Base-by-base conservation (phyloP, 2,329 filamentous ascomycete species). In the Xylariaceae sp. region DNA sequence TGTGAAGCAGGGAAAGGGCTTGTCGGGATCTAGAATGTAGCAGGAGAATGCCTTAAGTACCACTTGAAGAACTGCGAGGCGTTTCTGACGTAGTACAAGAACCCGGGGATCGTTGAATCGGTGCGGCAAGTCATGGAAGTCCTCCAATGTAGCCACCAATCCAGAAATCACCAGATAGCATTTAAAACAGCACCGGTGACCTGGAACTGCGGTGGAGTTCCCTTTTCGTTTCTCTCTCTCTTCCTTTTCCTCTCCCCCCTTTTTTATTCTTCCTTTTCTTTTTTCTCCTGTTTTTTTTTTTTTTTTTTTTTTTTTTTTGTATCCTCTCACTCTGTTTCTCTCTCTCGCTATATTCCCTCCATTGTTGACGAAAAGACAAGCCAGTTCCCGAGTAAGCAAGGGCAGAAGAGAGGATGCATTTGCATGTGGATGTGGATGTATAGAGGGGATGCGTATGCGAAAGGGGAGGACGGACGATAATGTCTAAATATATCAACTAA, bases 21-120 rank as follows among this genome's bases (percentile, higher is more conserved):
- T 49, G 47, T 54, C 54, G 54, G 60, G 52, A 56, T 46, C 44
- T 48, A 32, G 43, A 40, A 29, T 18, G 20, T 45, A 40, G 20
- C 46, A 23, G 49, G 44, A 48, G 42, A 46, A 45, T 44, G 54
- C 49, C 54, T 52, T 57, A 57, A 37, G 56, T 57, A 57, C 56
- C 59, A 52, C 56, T 51, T 53, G 54, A 55, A 41, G 54, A 51
- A 55, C 49, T 52, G 46, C 49, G 48, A 42, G 59, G 54, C 50
- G 54, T 51, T 52, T 54, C 51, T 60, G 56, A 57, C 57, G 46
- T 49, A 47, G 59, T 56, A 52, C 29, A 53, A 45, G 54, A 58
- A 62, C 53, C 54, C 57, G 52, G 60, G 60, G 57, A 44, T n/a
- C 20, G 20, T 18, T 60, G 40, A 40, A 48, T 53, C 52, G 56